Evolutionary conservation across 495 filamentous ascomycete genomes (phyloP), one percentile per base, ranked within the genome.

Genomic region (Talaromyces stipitatus): DNA sequence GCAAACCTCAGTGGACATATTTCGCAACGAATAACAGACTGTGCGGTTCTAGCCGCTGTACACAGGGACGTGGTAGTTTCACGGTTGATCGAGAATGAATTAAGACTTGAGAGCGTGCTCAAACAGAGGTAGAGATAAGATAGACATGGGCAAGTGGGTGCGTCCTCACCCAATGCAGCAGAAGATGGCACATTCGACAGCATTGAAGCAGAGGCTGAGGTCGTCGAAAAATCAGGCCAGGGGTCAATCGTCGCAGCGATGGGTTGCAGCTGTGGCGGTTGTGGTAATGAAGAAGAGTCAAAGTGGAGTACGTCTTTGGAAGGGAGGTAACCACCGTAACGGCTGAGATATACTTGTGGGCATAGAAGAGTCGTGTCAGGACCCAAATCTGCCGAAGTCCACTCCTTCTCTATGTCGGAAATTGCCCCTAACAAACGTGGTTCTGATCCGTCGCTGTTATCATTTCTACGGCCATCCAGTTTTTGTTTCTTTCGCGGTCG

Each of bases 1-100:
- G 72, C 64, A 26, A 76, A 78, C 26, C 67, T 66, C 32, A 75
- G 72, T 14, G 78, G 78, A 61, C 86, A 89, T 14, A 70, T 60
- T 36, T 72, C 64, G 66, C 86, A 89, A 62, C 78, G 76, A 50
- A 87, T 76, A n/a, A 76, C 72, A 32, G 81, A 69, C 56, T 80
- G 76, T 0, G 83, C 83, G 6, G 78, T 77, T 56, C 69, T 69
- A 6, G 82, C 73, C 9, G 81, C 82, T 33, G 75, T 71, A n/a
- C 82, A 82, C 26, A 86, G 72, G 4, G 82, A 78, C 18, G 68
- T 73, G 54, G 88, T 65, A 8, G 83, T 77, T 59, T 75, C 67
- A 6, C 66, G 64, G n/a, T 65, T 71, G 59, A 77, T 61, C 9
- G 74, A 74, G 47, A 76, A 74, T 4, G 74, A 68, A 38, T 68